Evolutionary conservation across 805 yeast species (phyloP).

Genomic region (Saccharomycopsis microspora): DNA sequence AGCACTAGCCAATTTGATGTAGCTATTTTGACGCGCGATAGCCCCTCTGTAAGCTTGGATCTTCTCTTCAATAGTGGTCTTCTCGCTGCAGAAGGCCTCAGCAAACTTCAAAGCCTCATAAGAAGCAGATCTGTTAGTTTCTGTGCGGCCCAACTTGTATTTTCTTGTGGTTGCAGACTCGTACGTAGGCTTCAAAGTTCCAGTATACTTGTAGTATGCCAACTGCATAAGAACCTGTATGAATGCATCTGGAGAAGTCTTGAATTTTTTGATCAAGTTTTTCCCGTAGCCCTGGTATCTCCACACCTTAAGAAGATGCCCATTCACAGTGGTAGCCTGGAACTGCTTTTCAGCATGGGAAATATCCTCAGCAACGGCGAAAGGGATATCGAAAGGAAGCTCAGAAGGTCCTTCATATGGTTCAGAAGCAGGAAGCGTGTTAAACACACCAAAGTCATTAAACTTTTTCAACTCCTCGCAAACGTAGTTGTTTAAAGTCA

Average conservation of each 20-base stretch:
- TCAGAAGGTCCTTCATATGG: constrained; percentile 17
- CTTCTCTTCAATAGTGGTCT: constrained; percentile 34
- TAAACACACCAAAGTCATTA: constrained; percentile 22
- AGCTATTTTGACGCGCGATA: constrained; percentile 58
- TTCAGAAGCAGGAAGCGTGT: constrained; percentile 18
- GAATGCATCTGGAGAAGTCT: constrained; percentile 87
- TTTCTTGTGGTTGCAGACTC: constrained; percentile 93
- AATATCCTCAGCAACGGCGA: constrained; percentile 39
- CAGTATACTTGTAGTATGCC: constrained; percentile 77
- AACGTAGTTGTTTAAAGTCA: constrained; percentile 72
- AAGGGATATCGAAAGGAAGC: constrained; percentile 49
- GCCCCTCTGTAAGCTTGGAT: constrained; percentile 62
- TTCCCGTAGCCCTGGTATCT: constrained; percentile 82
- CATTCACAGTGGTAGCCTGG: constrained; percentile 30
- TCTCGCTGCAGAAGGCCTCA: constrained; percentile 54
- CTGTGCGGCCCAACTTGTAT: constrained; percentile 86
- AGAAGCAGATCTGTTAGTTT: constrained; percentile 81
- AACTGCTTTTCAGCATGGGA: constrained; percentile 46
- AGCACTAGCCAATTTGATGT: constrained; percentile 64
- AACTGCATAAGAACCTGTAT: constrained; percentile 86
- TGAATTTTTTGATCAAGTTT: constrained; percentile 69
- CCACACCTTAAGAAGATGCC: constrained; percentile 70
- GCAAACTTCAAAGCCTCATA: constrained; percentile 60
- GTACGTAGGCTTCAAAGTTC: constrained; percentile 78
- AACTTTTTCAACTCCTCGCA: constrained; percentile 42